Base-by-base conservation (phyloP, 345 rosid species). In the Eucalyptus victrix region DNA sequence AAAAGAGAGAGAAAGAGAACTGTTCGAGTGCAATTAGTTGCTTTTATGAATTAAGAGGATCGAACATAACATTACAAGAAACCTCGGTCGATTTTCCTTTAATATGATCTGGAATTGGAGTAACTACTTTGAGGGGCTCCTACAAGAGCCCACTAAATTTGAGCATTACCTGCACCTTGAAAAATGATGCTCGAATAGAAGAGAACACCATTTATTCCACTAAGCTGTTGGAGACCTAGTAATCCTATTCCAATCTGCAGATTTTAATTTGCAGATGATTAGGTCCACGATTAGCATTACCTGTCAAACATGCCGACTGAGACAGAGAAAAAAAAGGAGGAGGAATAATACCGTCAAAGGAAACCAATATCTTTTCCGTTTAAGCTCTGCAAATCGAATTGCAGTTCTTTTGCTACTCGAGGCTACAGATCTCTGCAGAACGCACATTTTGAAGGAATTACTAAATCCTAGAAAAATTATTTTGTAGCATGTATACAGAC, bases 201-300 rank as follows among this genome's bases (percentile, higher is more conserved):
- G 18, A 96, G 92, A 91, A 98, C 96, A 15, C 96, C 99, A 89
- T 98, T 98, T 18, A 95, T 93, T 90, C 99, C 99, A 93, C 95
- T 93, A 37, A 97, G 97, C 93, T 98, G 99, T 92, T 97, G 99
- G 90, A 98, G 92, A 86, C 94, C 86, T 91, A 97, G 99, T 90
- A 98, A 90, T 69, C 99, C 99, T 34, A 96, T 96, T 90, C 99
- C 98, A 92, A 98, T 93, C 99, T 98, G 93, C 92, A 92, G 76
- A 58, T 87, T 32, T 91, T 42, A 90, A n/a, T 90, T 81, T 32
- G 51, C 76, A 30, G 23, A 49, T 49, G 32, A 47, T 80, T 86
- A 80, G 87, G 65, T 53, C 89, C 18, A 40, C 28, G 44, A 44
- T 26, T 88, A 87, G 45, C 26, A 86, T 32, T 85, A 88, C 80